Conservation (phyloP, 2,329 filamentous ascomycete genomes). For the Neonectria magnoliae region DNA sequence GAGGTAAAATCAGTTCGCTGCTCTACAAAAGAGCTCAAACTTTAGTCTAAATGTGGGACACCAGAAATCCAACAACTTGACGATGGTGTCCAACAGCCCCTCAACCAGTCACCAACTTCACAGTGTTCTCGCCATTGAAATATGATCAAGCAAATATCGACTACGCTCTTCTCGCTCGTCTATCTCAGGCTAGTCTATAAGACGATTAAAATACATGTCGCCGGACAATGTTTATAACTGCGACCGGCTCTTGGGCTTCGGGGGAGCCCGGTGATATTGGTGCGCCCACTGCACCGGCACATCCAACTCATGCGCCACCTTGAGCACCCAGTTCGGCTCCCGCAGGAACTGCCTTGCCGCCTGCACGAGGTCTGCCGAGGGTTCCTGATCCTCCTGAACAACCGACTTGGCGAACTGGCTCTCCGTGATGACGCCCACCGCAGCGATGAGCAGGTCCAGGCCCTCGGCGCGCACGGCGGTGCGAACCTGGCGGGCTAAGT, state of each 20-base stretch:
- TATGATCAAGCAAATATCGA: not conserved
- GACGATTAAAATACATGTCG: not conserved
- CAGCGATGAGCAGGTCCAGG: conserved; percentile 70
- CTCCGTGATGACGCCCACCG: conserved; percentile 78
- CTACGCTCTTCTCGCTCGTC: not conserved
- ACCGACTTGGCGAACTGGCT: conserved; percentile 72
- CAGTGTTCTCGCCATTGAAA: not conserved
- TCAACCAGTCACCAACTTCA: not conserved
- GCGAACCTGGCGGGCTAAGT: conserved; percentile 77
- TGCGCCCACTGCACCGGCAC: conserved; percentile 77
- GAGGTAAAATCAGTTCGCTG: not conserved
- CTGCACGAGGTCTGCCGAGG: conserved; percentile 75
- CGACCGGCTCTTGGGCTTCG: conserved; percentile 16
- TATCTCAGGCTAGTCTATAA: not conserved
- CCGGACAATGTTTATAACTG: not conserved
- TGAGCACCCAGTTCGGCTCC: conserved; percentile 81
- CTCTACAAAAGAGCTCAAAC: not conserved
- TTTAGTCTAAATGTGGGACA: not conserved
- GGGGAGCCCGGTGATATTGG: conserved; percentile 61
- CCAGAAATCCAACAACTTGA: not conserved
- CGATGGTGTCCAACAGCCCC: not conserved
- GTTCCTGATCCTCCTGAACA: conserved; percentile 57
- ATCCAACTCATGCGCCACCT: conserved; percentile 76
- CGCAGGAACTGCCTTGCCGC: conserved; percentile 81
- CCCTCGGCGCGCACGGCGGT: conserved; percentile 65